Base-by-base conservation (phyloP, 495 filamentous ascomycete genomes). In the Trichocladium antarcticum region DNA sequence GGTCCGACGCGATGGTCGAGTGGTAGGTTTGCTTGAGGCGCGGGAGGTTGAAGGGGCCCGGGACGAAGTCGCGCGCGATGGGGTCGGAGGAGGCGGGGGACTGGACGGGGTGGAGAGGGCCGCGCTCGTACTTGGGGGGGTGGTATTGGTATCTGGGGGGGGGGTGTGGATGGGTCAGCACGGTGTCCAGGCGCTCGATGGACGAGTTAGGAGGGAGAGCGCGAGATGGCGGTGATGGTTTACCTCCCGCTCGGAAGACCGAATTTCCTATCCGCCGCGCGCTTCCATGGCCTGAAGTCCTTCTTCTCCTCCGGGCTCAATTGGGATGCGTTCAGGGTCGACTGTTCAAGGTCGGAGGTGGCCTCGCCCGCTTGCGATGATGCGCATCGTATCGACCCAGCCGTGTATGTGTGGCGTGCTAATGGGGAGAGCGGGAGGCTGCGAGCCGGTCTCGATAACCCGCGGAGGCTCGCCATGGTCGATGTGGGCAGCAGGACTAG, bases 61-160 rank as follows among this genome's bases (percentile, higher is more conserved):
- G 92, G n/a, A 84, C 71, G 71, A 88, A 98, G 44, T 84, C 68
- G 62, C 92, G 83, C 50, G 92, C 95, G 47, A 82, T 74, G 10
- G 92, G 89, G 56, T 89, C 82, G 31, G 92, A 92, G 37, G 82
- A 74, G 10, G 80, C 75, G 5, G 87, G 92, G 14, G 85, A 82
- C 66, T 93, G 85, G 61, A 94, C 80, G 37, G 92, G 93, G 61
- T 96, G 88, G 32, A 97, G 75, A 40, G 89, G 89, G 46, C 92
- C 92, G 63, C 92, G 84, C 67, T 94, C 78, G 75, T 85, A 97
- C 66, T 89, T 87, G 35, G 93, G 93, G 35, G 92, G 79, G 37
- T 85, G 85, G 68, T 82, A 96, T 69, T 89, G 83, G 69, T 96
- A 98, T 74, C 89, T 94, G 5, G 12, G 16, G 36, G 2, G 35